phyloP scores from a whole-genome alignment of 257 asterid species.

The Orobanche coerulescens region DNA sequence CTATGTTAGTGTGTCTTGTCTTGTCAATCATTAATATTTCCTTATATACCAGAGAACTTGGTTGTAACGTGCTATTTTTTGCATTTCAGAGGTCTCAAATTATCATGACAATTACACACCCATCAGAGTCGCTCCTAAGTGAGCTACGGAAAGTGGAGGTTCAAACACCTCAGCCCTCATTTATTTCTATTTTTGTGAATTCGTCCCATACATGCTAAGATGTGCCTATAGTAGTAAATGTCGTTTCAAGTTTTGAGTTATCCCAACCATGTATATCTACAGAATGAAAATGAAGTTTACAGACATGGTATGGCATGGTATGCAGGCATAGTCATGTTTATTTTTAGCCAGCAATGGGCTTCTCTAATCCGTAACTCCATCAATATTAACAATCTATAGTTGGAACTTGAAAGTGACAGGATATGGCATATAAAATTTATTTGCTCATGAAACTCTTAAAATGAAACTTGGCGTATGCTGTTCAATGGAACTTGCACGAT shows the following conservation, averaged over 20 bases:
- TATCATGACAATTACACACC: constrained; percentile 76
- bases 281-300: background rate
- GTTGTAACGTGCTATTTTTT: constrained; percentile 30
- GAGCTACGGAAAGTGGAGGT: constrained; percentile 99
- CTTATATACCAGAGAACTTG: constrained; percentile 9
- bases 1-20: constrained; percentile 58
- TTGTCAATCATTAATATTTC: constrained; percentile 7
- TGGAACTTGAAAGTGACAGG: background rate
- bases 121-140: constrained; percentile 88
- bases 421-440: background rate
- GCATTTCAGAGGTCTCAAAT: constrained; percentile 72
- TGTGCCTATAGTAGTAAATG: background rate
- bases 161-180: constrained; percentile 12
- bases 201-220: constrained; percentile 1
- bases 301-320: background rate
- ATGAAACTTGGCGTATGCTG: no score
- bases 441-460: no score
- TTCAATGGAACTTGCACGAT: no score
- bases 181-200: constrained; percentile 7
- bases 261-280: constrained; percentile 16
- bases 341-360: constrained; percentile 1
- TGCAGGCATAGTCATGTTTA: background rate
- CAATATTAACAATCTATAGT: background rate
- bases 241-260: constrained; percentile 3
- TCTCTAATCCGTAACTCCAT: constrained; percentile 3